These are phyloP conservation scores for Breynia disticha DNA, from an alignment of 441 rosid genomes.

Conservation along the genomic window DNA sequence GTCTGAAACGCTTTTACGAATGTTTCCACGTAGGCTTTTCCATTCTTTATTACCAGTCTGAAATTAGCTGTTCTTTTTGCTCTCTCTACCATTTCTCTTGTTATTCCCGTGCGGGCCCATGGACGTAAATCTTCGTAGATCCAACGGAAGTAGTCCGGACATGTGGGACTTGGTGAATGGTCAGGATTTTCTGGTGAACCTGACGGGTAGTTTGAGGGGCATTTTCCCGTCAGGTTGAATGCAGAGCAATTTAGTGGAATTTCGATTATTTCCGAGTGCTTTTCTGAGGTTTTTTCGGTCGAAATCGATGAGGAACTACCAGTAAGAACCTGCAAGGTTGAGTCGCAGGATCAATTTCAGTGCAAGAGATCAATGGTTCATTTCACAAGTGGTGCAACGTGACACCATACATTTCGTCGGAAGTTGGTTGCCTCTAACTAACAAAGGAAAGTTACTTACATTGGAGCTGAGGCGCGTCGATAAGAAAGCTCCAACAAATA, in stretches of 20 bases:
- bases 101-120: constrained; percentile 52
- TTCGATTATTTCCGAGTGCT: constrained; percentile 13
- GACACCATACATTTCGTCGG: too few species aligned
- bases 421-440: neutral
- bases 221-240: constrained; percentile 20
- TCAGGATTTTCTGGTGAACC: constrained; percentile 7
- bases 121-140: constrained; percentile 63
- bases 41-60: constrained; percentile 36
- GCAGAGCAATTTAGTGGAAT: constrained; percentile 37
- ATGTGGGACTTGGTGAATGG: constrained; percentile 18
- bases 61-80: constrained; percentile 45
- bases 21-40: constrained; percentile 44
- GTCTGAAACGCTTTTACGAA: constrained; percentile 34
- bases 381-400: too few species aligned
- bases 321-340: constrained; percentile 15
- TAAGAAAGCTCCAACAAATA: constrained; percentile 40
- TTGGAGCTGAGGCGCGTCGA: constrained; percentile 31
- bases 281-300: constrained; percentile 4
- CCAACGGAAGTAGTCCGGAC: constrained; percentile 80
- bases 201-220: constrained; percentile 31
- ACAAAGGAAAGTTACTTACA: constrained; percentile 20
- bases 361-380: too few species aligned
- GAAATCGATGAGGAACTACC: constrained; percentile 9
- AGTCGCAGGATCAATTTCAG: too few species aligned
- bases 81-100: constrained; percentile 39